These are phyloP conservation scores for Leccinum solheimii DNA, from an alignment of 1,284 basidiomycete species.

Conservation along the genomic window DNA sequence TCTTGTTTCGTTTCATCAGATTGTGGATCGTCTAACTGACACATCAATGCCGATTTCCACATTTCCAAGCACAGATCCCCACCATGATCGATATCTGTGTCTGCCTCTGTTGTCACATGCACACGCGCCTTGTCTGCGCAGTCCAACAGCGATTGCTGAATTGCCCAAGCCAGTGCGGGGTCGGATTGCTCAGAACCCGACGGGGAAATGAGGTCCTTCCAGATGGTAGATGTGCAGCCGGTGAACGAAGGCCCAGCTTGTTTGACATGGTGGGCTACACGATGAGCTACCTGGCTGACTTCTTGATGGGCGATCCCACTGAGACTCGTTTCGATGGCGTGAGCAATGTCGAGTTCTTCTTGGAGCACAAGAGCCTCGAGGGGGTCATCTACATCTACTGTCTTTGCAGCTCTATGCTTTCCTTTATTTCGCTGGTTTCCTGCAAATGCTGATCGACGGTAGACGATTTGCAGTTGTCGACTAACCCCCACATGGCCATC, in stretches of 20 bases:
- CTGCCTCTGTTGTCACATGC: neutral
- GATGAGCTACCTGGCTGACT: conserved; percentile 33
- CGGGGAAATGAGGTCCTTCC: conserved; percentile 15
- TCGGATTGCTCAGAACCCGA: conserved; percentile 8
- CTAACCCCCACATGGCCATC: conserved; percentile 20
- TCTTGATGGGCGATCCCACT: conserved; percentile 20
- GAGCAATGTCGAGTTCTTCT: conserved; percentile 55
- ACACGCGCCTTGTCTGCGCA: conserved; percentile 11
- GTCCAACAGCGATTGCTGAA: conserved; percentile 26
- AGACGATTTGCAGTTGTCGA: conserved; percentile 30
- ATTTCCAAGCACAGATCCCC: neutral
- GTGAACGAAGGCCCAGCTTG: conserved; percentile 10
- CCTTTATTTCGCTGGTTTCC: conserved; percentile 3
- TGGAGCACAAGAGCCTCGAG: conserved; percentile 25
- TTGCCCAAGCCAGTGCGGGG: conserved; percentile 16
- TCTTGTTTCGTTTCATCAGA: neutral
- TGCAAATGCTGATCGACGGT: conserved; percentile 24
- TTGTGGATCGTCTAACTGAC: conserved; percentile 6
- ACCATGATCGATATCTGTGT: conserved; percentile 10
- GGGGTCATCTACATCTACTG: conserved; percentile 20
- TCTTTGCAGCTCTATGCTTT: conserved; percentile 2
- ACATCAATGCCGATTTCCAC: conserved; percentile 2
- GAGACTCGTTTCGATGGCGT: conserved; percentile 75
- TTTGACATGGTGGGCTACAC: conserved; percentile 10
- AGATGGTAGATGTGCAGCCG: conserved; percentile 7